phyloP scores from a whole-genome alignment of 768 basidiomycete genomes.

The Tricholoma matsutake region DNA sequence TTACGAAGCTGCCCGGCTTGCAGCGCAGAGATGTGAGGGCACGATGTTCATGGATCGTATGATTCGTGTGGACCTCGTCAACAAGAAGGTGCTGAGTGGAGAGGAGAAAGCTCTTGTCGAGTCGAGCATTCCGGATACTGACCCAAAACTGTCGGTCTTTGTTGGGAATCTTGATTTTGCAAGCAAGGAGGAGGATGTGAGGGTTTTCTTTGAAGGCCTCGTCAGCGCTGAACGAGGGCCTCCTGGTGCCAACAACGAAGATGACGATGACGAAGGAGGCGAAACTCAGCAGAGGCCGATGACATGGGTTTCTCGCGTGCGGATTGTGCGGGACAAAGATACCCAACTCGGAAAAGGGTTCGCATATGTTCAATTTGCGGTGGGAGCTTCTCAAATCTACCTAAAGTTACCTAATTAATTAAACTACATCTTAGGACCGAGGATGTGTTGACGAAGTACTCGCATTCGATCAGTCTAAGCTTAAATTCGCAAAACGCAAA shows the following conservation, averaged over 20 bases:
- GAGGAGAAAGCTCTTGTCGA: constrained; percentile 15
- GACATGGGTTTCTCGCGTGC: constrained; percentile 79
- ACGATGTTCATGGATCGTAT: constrained; percentile 73
- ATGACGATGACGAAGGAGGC: constrained; percentile 23
- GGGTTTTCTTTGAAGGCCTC: constrained; percentile 82
- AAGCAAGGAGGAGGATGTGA: constrained; percentile 84
- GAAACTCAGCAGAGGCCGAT: constrained; percentile 34
- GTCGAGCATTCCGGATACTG: constrained; percentile 32
- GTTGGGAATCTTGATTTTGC: constrained; percentile 94
- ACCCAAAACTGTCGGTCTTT: constrained; percentile 84
- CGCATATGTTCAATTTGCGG: constrained; percentile 86
- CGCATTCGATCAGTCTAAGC: constrained; percentile 68
- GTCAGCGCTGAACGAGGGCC: constrained; percentile 69
- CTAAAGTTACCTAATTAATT: not conserved
- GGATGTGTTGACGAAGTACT: constrained; percentile 92
- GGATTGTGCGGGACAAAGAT: constrained; percentile 85
- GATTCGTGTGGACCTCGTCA: constrained; percentile 75
- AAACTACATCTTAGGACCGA: constrained; percentile 56
- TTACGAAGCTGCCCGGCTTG: constrained; percentile 61
- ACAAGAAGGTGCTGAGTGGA: constrained; percentile 19
- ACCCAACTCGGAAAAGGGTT: constrained; percentile 96
- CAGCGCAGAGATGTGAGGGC: constrained; percentile 62
- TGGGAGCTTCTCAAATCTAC: constrained; percentile 35
- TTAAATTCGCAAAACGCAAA: constrained; percentile 92
- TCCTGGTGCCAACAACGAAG: constrained; percentile 21